Evolutionary conservation across 2,329 filamentous ascomycete genomes (phyloP).

Genomic region (Verticillium alfalfae): DNA sequence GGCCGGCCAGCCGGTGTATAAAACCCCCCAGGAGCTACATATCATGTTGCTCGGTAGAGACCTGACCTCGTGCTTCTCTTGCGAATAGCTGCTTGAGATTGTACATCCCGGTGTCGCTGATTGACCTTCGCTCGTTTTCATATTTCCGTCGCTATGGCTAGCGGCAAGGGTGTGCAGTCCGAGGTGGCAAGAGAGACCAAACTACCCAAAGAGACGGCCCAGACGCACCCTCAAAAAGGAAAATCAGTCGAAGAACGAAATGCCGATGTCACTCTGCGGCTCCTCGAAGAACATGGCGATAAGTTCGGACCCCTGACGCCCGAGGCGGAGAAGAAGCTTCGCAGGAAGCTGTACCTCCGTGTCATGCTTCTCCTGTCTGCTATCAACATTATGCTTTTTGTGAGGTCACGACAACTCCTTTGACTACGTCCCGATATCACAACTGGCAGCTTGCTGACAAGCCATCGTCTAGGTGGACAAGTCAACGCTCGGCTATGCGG

Average conservation of each 20-base stretch:
- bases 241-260: slow-evolving; percentile 15
- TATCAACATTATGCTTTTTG: slow-evolving; percentile 29
- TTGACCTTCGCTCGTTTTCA: not conserved
- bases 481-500: slow-evolving; percentile 30
- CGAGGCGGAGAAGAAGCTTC: slow-evolving; percentile 22
- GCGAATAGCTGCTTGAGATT: too few relatives aligned
- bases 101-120: too few relatives aligned
- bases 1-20: not conserved
- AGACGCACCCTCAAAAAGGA: not conserved
- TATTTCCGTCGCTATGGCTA: not conserved
- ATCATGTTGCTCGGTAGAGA: not conserved
- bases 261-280: slow-evolving; percentile 27
- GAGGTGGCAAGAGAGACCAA: not conserved
- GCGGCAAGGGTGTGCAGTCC: not conserved
- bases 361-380: slow-evolving; percentile 23
- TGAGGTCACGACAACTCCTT: slow-evolving; percentile 13
- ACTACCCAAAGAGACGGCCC: not conserved
- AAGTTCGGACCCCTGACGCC: slow-evolving; percentile 22
- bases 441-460: not conserved
- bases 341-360: slow-evolving; percentile 24
- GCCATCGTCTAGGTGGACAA: slow-evolving; percentile 26
- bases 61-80: too few relatives aligned
- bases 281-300: slow-evolving; percentile 26
- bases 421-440: not conserved
- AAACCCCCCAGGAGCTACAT: not conserved